Conservation (phyloP, 441 rosid genomes). For the Croton laevigatus region DNA sequence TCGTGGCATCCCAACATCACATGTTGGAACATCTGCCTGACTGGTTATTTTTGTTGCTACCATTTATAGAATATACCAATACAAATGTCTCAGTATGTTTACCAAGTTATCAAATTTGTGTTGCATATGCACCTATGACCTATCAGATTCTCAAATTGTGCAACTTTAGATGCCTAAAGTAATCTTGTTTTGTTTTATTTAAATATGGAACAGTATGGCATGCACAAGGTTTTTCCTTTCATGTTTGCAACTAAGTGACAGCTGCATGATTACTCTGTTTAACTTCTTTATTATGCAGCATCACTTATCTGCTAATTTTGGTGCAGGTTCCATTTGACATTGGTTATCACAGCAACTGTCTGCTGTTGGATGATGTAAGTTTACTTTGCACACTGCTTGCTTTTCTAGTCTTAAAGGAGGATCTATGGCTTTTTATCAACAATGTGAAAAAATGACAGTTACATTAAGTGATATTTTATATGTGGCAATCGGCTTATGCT, state of each 20-base stretch:
- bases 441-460: background rate
- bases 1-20: background rate
- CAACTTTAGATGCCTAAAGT: background rate
- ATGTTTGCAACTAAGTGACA: background rate
- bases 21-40: background rate
- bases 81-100: background rate
- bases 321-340: constrained; percentile 76
- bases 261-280: background rate
- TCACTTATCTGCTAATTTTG: constrained; percentile 7
- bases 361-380: constrained; percentile 99
- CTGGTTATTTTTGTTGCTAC: background rate
- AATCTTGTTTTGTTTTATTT: background rate
- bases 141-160: background rate
- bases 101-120: background rate
- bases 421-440: background rate
- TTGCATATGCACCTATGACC: background rate
- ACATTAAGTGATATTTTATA: background rate
- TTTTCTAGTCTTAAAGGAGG: background rate
- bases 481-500: background rate
- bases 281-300: background rate
- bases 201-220: background rate
- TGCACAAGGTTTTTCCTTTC: background rate
- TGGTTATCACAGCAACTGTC: constrained; percentile 86
- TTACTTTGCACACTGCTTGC: constrained; percentile 16
- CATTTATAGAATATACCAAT: background rate